Conservation (phyloP, 1,139 yeast genomes). For the Magnusiomyces magnusii region DNA sequence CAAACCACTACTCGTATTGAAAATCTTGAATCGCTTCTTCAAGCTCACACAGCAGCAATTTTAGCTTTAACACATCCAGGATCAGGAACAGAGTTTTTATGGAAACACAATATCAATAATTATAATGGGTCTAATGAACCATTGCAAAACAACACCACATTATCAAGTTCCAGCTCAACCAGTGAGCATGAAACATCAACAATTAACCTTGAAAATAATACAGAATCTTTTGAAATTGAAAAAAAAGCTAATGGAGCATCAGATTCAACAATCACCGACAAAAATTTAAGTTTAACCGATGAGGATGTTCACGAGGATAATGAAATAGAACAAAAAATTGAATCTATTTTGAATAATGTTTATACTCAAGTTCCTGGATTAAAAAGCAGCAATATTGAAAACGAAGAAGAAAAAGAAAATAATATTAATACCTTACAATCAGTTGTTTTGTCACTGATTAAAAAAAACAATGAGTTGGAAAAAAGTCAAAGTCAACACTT, state of each 20-base stretch:
- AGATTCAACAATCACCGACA: no score
- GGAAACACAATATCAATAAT: no score
- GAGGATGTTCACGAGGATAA: no score
- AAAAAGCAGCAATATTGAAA: neutral
- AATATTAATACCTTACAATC: neutral
- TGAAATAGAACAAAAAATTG: neutral
- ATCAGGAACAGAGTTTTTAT: conserved; percentile 12
- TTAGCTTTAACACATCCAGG: conserved; percentile 27
- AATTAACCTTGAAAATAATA: neutral
- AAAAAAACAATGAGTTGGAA: neutral
- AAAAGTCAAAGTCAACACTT: no score
- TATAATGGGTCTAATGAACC: no score
- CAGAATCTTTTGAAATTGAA: neutral
- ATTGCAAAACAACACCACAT: no score
- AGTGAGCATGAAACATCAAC: no score
- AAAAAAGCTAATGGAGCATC: no score
- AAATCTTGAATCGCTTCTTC: conserved; percentile 22
- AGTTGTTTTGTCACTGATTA: neutral
- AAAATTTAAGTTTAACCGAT: no score
- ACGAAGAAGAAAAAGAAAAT: neutral
- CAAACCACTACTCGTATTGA: conserved; percentile 20
- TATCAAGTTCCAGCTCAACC: no score
- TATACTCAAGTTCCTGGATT: neutral
- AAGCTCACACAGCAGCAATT: conserved; percentile 31
- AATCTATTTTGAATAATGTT: neutral